A percentile compares a stretch with the other conserved stretches of the same genome.
These are phyloP conservation scores for Elaeis oleifera DNA, from an alignment of 202 grass and related monocot species.

Conservation along the genomic window DNA sequence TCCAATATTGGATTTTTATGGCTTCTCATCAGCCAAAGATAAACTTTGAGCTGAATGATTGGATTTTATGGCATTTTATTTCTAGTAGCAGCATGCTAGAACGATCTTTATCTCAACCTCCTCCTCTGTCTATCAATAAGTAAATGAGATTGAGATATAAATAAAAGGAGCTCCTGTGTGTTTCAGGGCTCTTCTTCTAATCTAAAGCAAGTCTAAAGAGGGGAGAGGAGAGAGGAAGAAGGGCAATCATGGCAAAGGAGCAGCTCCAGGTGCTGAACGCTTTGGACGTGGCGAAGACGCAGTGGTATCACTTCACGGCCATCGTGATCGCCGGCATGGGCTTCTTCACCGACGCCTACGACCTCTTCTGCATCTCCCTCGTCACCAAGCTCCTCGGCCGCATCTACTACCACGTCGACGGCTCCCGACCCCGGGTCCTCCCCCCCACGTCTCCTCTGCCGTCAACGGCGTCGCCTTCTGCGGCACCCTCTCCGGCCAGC, in stretches of 20 bases:
- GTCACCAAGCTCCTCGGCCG: constrained; percentile 95
- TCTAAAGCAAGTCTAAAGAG: no score
- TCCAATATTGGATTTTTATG: no score
- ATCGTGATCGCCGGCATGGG: constrained; percentile 94
- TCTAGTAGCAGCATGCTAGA: no score
- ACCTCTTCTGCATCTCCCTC: constrained; percentile 98
- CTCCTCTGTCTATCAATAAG: no score
- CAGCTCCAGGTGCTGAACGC: constrained; percentile 52
- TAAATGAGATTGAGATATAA: no score
- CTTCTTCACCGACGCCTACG: constrained; percentile 93
- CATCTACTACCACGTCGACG: constrained; percentile 56
- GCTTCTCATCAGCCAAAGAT: no score
- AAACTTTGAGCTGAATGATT: no score
- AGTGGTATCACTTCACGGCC: constrained; percentile 95
- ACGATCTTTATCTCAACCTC: no score
- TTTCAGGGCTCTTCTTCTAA: no score
- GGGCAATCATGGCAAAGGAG: constrained; percentile 5
- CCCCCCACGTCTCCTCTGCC: constrained; percentile 42
- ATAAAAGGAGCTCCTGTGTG: no score
- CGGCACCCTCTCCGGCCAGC: constrained; percentile 55
- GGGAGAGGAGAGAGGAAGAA: not conserved
- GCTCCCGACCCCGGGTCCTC: constrained; percentile 37
- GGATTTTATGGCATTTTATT: no score
- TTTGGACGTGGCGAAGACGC: constrained; percentile 76
- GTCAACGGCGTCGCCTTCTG: constrained; percentile 65